Base-by-base conservation (phyloP, 768 basidiomycete genomes). In the Tricholoma sp. region DNA sequence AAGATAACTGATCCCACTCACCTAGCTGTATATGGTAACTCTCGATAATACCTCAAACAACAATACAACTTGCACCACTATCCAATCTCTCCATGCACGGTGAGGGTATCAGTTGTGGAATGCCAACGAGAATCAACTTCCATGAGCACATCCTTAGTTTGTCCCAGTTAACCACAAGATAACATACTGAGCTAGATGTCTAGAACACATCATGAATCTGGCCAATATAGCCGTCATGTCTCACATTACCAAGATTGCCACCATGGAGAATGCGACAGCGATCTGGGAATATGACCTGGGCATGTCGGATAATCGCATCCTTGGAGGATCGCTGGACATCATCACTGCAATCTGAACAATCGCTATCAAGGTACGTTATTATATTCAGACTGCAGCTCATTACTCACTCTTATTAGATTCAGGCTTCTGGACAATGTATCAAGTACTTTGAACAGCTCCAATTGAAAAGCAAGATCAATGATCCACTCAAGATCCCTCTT, bases 231-330 rank as follows among this genome's bases (percentile, higher is more conserved):
- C 59, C 35, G 56, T 69, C 24, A 72, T 72, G 70, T 21, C 22
- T 8, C 29, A 59, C 14, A 66, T 72, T 18, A 72, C 68, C 3
- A 61, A 65, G 52, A 66, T 66, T 19, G 62, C 65, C 1, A 57
- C 59, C 0, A 50, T 71, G 4, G 66, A 71, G 46, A 70, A 53
- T 3, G 50, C 60, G 14, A 63, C 56, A 0, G 67, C 68, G 0
- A 73, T 74, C 18, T 74, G 69, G 72, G 71, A 74, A 29, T 72
- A 66, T 45, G 64, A 74, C 29, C 72, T 71, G 1, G 31, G n/a
- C 0, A 47, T 60, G 2, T 6, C 18, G 1, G 57, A 58, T 35
- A 72, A 72, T 50, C 50, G 54, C 9, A 60, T 72, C 12, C 45
- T 46, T 22, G 45, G 45, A 3, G 43, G 43, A 22, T 45, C 43